A percentile compares a stretch with the other conserved stretches of the same genome.
Evolutionary conservation across 352 stramenopile species (phyloP).

Genomic region (Pythium phragmiticola): DNA sequence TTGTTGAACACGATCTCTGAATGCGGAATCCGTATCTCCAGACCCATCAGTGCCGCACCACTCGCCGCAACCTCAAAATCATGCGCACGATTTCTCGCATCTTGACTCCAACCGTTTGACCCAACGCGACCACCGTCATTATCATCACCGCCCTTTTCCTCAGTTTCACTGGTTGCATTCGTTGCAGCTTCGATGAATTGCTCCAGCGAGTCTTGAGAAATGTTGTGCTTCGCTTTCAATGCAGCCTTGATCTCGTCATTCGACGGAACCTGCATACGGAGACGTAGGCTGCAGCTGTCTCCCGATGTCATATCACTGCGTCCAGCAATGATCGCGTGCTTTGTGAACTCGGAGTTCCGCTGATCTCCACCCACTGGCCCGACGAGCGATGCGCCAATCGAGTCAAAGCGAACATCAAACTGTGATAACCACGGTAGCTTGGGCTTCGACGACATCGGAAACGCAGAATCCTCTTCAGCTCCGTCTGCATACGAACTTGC

Average conservation of each 20-base stretch:
- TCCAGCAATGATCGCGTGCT: constrained; percentile 31
- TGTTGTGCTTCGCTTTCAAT: constrained; percentile 45
- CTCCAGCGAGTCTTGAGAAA: constrained; percentile 72
- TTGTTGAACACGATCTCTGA: constrained; percentile 64
- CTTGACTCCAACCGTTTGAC: constrained; percentile 79
- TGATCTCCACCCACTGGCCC: constrained; percentile 60
- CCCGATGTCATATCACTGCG: constrained; percentile 25
- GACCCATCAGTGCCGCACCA: constrained; percentile 49
- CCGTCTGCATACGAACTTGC: constrained; percentile 34
- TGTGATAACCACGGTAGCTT: constrained; percentile 64
- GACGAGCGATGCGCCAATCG: constrained; percentile 41
- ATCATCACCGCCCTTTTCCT: constrained; percentile 64
- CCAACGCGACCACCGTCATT: constrained; percentile 78
- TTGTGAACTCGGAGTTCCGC: constrained; percentile 37
- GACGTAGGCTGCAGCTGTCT: constrained; percentile 23
- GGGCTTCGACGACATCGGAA: constrained; percentile 3
- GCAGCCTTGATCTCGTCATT: constrained; percentile 27
- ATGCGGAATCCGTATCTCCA: constrained; percentile 59
- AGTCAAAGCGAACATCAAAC: constrained; percentile 63
- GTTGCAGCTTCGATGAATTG: constrained; percentile 25
- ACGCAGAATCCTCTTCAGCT: neutral
- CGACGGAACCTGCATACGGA: constrained; percentile 27
- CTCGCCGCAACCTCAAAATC: constrained; percentile 59
- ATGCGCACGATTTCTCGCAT: constrained; percentile 58
- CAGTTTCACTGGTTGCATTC: constrained; percentile 32